Evolutionary conservation across 1,284 basidiomycete species (phyloP).

Genomic region (Agroathelia rolfsii): DNA sequence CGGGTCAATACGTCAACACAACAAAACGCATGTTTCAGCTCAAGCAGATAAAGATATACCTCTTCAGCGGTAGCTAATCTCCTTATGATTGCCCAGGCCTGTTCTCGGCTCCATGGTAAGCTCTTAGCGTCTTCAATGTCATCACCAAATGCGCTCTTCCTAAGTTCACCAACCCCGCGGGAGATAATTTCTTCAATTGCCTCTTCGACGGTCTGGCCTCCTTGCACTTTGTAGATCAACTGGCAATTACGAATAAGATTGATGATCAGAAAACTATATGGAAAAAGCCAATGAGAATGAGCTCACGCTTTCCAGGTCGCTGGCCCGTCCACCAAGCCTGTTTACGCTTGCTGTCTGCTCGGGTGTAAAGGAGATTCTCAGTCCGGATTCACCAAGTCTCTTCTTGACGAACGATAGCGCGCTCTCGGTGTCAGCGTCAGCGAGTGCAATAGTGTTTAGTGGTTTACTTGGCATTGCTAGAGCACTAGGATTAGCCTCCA

Average conservation of each 20-base stretch:
- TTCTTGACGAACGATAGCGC: constrained; percentile 76
- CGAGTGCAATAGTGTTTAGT: constrained; percentile 66
- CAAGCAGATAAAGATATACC: constrained; percentile 27
- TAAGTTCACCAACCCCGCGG: constrained; percentile 72
- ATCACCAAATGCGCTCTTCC: constrained; percentile 91
- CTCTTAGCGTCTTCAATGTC: constrained; percentile 79
- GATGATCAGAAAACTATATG: background rate
- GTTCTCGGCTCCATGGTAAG: constrained; percentile 78
- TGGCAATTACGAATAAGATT: constrained; percentile 19
- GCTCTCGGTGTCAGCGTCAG: constrained; percentile 78
- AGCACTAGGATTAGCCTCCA: constrained; percentile 1
- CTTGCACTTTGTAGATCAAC: constrained; percentile 80
- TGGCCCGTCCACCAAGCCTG: constrained; percentile 79
- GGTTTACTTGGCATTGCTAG: constrained; percentile 82
- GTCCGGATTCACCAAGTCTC: constrained; percentile 59
- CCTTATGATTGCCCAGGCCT: constrained; percentile 83
- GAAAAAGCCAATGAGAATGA: background rate
- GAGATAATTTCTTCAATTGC: constrained; percentile 85
- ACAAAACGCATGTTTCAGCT: background rate
- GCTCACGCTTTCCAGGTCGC: constrained; percentile 74
- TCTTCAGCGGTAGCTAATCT: constrained; percentile 63
- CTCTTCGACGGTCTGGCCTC: constrained; percentile 63
- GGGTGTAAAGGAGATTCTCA: constrained; percentile 38
- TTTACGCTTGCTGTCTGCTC: constrained; percentile 52
- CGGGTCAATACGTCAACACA: constrained; percentile 7